phyloP scores from a whole-genome alignment of 257 asterid genomes.

The Scutellaria baicalensis region DNA sequence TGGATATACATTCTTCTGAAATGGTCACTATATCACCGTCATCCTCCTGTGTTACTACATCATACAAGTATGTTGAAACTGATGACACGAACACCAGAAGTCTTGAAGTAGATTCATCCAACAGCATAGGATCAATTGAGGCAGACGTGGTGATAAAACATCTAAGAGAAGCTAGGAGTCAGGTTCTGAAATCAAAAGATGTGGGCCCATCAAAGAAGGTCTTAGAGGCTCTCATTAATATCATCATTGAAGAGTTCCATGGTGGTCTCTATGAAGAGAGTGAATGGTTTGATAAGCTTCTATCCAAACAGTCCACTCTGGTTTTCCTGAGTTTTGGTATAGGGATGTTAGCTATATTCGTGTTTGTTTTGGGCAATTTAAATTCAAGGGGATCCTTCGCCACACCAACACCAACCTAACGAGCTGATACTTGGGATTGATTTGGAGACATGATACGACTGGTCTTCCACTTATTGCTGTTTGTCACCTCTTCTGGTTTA shows the following conservation, averaged over 20 bases:
- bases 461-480: background rate
- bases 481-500: background rate
- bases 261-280: slow-evolving; percentile 37
- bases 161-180: slow-evolving; percentile 44
- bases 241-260: slow-evolving; percentile 30
- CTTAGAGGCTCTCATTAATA: slow-evolving; percentile 38
- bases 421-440: background rate
- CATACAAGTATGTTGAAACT: slow-evolving; percentile 5
- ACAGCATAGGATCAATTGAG: slow-evolving; percentile 31
- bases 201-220: slow-evolving; percentile 43
- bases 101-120: slow-evolving; percentile 11
- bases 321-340: slow-evolving; percentile 29
- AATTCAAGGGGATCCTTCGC: slow-evolving; percentile 5
- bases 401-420: slow-evolving; percentile 48
- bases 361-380: slow-evolving; percentile 13
- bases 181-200: slow-evolving; percentile 31
- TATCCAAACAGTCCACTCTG: slow-evolving; percentile 23
- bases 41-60: slow-evolving; percentile 21
- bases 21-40: slow-evolving; percentile 16
- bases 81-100: slow-evolving; percentile 2
- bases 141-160: slow-evolving; percentile 38
- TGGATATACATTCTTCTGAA: slow-evolving; percentile 18
- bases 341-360: slow-evolving; percentile 24
- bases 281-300: slow-evolving; percentile 26
- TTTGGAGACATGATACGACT: background rate